Evolutionary conservation across 1,284 basidiomycete species (phyloP), one percentile per base, ranked within the genome.

Genomic region (Moesziomyces antarcticus): DNA sequence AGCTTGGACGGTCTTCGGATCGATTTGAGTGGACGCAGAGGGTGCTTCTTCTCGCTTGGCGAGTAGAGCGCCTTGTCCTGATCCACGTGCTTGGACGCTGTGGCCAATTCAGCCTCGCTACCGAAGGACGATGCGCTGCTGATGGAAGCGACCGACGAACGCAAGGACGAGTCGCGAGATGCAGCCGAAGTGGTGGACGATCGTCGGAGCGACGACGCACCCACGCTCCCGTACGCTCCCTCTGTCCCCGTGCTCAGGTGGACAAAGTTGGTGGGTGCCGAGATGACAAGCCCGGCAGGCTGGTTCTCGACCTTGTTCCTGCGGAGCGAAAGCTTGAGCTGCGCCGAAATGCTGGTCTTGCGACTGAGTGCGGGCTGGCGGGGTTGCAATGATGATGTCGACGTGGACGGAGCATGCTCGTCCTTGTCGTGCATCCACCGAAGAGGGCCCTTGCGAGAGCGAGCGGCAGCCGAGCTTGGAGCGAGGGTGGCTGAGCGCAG

Each of bases 381-480:
- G 8, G 56, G 42, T 1, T 52, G 45, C 20, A 30, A 21, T 16
- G 49, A 18, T 1, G 60, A 21, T n/a, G 54, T 21, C 7, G 57
- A 49, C 7, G 52, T 44, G 11, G 33, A 0, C 0, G 53, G 5
- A 20, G 50, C n/a, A n/a, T 64, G 61, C 61, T 70, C 61, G 45
- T 70, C 67, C 33, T 54, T 64, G 8, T 64, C 67, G 8, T 50
- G 50, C 50, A 57, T 59, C 67, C 67, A 64, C 25, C 54, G 47
- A 14, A 60, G 24, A 2, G 65, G 59, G 1, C 58, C 59, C 24
- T 56, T 63, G 25, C 56, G 42, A 5, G 46, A 14, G n/a, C 59
- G 55, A 13, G 48, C 43, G 6, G 48, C 18, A 7, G 46, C 50
- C 11, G 66, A 55, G 14, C 33, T 33, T n/a, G 56, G 40, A 7